Evolutionary conservation across 73 alveolate genomes (phyloP), one percentile per base, ranked within the genome.

Genomic region (Urostyla sp.): DNA sequence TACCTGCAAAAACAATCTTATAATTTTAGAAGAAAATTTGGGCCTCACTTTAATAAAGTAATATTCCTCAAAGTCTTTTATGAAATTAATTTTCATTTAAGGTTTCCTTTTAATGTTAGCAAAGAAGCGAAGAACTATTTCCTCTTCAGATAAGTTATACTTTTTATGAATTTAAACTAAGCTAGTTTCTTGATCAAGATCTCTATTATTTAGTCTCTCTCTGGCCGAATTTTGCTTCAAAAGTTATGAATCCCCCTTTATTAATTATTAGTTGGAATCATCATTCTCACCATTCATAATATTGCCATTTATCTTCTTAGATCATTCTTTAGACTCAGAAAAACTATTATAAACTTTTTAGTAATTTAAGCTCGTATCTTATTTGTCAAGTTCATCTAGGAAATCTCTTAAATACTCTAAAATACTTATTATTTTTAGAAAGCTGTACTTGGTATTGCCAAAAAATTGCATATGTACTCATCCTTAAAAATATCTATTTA

Each of bases 51-150:
- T 44, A 37, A 69, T n/a, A n/a, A n/a, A 69, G 24, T 69, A 69
- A 30, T n/a, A 69, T 1, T 69, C 83, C 15, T 69, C 83, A 34
- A 69, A 69, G 31, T 69, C 83, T 49, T 69, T 45, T 2, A 69
- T 69, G 35, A 20, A 69, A 44, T 69, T 20, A 69, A 46, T 69
- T 27, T 69, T 69, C 3, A 27, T 53, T 26, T 46, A 8, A 5
- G 10, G 63, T 4, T 27, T 44, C 5, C 4, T 18, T 37, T 49
- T 49, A 46, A 69, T 30, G 31, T 69, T 69, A 37, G 44, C 34
- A 36, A 69, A 69, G 34, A 69, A 69, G 28, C 18, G 27, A 3
- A 48, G 52, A 21, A 69, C 83, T 8, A 69, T 32, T 28, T 69
- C 72, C 60, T 69, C 83, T 0, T 69, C 83, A 28, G 83, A n/a